phyloP scores from a whole-genome alignment of 371 early-diverging fungal genomes.

The Rhizopus delemar region DNA sequence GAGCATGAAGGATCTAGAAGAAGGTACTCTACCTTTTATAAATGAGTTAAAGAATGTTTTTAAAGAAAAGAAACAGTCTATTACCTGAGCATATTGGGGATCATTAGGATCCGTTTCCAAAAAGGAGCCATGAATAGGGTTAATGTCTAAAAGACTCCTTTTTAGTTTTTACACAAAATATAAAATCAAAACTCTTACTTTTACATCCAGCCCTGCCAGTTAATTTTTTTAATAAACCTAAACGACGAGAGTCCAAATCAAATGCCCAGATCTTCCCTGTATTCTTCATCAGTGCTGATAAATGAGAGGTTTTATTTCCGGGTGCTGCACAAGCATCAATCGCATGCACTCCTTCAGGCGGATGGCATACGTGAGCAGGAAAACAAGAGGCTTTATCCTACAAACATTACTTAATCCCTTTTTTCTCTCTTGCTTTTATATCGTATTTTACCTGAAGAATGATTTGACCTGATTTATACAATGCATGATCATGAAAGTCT shows the following conservation, averaged over 20 bases:
- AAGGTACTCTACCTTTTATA: conserved; percentile 78
- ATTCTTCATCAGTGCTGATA: conserved; percentile 85
- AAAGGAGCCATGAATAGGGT: conserved; percentile 66
- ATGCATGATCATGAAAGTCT: conserved; percentile 78
- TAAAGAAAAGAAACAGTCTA: conserved; percentile 3
- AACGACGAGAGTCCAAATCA: conserved; percentile 83
- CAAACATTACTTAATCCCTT: background rate
- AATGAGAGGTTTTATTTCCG: conserved; percentile 97
- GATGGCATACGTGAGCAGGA: conserved; percentile 89
- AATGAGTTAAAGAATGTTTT: background rate
- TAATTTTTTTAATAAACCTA: conserved; percentile 73
- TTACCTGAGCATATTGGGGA: conserved; percentile 57
- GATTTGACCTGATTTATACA: conserved; percentile 74
- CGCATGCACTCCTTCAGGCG: conserved; percentile 69
- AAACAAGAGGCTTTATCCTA: conserved; percentile 96
- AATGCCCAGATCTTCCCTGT: conserved; percentile 90
- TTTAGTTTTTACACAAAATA: background rate
- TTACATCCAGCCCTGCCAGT: conserved; percentile 79
- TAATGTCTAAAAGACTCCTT: conserved; percentile 52
- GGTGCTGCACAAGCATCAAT: conserved; percentile 99
- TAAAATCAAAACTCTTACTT: conserved; percentile 57
- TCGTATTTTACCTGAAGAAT: conserved; percentile 74
- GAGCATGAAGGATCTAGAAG: conserved; percentile 98
- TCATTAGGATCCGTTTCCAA: conserved; percentile 66
- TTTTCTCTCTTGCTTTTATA: background rate